Evolutionary conservation across 306 rosid genomes (phyloP).

Genomic region (Coriaria nepalensis): DNA sequence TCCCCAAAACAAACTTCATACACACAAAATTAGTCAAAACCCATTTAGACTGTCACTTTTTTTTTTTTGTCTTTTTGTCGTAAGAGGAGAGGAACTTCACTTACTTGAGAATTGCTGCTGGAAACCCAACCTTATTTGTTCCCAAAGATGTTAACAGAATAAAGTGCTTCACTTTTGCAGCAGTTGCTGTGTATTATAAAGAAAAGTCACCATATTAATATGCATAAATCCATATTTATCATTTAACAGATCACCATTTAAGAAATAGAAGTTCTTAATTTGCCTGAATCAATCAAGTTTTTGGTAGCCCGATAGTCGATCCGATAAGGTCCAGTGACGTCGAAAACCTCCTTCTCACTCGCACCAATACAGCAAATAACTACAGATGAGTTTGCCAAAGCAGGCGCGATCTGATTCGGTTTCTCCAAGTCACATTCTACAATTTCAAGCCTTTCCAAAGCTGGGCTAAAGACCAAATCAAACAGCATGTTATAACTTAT

Average conservation of each 20-base stretch:
- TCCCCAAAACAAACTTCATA: constrained; percentile 88
- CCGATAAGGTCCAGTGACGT: constrained; percentile 82
- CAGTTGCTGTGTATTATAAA: constrained; percentile 44
- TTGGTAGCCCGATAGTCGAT: constrained; percentile 81
- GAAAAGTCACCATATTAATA: neutral
- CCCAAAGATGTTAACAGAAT: constrained; percentile 85
- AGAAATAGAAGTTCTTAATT: constrained; percentile 3
- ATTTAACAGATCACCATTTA: neutral
- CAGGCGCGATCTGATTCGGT: constrained; percentile 40
- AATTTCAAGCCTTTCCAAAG: constrained; percentile 96
- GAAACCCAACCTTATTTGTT: constrained; percentile 87
- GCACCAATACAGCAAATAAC: constrained; percentile 94
- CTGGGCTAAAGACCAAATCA: constrained; percentile 99
- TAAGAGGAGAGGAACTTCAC: constrained; percentile 17
- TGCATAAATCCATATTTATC: constrained; percentile 1
- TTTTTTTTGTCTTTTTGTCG: neutral
- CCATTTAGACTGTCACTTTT: too few species aligned
- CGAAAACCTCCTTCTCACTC: constrained; percentile 87
- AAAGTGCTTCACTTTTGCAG: constrained; percentile 65
- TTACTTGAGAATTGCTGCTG: constrained; percentile 95
- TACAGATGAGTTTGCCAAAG: constrained; percentile 64
- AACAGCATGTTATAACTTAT: constrained; percentile 50
- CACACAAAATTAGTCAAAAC: constrained; percentile 12
- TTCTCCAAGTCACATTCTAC: constrained; percentile 96
- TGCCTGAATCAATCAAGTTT: constrained; percentile 75